phyloP scores from a whole-genome alignment of 1,284 basidiomycete species.

The Cerrena zonata region DNA sequence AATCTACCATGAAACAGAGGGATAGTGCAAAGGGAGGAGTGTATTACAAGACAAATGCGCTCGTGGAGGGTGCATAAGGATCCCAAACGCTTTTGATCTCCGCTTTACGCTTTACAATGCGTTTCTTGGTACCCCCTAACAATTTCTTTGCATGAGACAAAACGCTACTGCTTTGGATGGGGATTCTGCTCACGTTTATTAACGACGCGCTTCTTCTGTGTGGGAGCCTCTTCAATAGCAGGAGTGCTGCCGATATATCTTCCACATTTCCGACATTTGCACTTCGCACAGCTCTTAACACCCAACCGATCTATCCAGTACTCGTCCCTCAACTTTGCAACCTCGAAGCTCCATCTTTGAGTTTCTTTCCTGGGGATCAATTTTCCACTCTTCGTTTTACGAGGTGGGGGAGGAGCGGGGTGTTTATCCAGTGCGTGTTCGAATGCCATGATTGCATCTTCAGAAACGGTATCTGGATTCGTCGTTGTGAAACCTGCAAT shows the following conservation, averaged over 20 bases:
- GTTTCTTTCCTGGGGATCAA: not conserved
- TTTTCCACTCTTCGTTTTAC: not conserved
- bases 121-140: constrained; percentile 10
- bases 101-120: constrained; percentile 3
- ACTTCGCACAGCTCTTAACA: constrained; percentile 1
- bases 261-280: constrained; percentile 16
- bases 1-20: too few species aligned
- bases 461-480: constrained; percentile 1
- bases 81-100: constrained; percentile 3
- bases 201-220: constrained; percentile 5
- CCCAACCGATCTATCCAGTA: constrained; percentile 16
- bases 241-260: constrained; percentile 2
- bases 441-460: constrained; percentile 21
- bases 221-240: constrained; percentile 1
- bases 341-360: constrained; percentile 14
- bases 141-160: not conserved
- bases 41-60: constrained; percentile 5
- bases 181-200: constrained; percentile 8
- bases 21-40: not conserved
- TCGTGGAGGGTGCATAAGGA: constrained; percentile 16
- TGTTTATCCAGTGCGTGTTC: constrained; percentile 23
- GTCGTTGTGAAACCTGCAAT: constrained; percentile 7
- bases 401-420: constrained; percentile 9
- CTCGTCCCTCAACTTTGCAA: constrained; percentile 13
- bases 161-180: not conserved